phyloP scores from a whole-genome alignment of 208 protist species.

The Kentomonas sorsogonicus region DNA sequence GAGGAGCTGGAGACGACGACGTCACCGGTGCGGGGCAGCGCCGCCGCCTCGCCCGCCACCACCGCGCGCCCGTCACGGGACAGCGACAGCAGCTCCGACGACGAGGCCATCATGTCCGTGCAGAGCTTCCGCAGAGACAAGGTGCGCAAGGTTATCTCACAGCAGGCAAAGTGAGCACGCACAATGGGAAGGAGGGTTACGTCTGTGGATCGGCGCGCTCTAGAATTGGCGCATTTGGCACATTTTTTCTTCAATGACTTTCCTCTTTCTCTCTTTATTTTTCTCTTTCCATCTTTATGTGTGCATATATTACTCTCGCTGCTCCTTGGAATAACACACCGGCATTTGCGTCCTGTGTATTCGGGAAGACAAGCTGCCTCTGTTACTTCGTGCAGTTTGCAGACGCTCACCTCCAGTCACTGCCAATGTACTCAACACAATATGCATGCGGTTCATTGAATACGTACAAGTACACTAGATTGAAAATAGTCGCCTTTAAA shows the following conservation, averaged over 20 bases:
- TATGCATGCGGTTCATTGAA: too few relatives aligned
- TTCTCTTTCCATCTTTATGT: not conserved
- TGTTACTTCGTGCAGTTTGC: too few relatives aligned
- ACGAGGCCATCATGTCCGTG: slow-evolving; percentile 44
- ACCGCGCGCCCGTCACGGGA: not conserved
- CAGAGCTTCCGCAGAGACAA: slow-evolving; percentile 23
- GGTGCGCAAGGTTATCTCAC: not conserved
- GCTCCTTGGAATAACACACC: not conserved
- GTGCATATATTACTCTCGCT: slow-evolving; percentile 1
- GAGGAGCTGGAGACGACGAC: not conserved
- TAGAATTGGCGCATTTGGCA: not conserved
- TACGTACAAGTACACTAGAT: too few relatives aligned
- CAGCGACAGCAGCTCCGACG: slow-evolving; percentile 16
- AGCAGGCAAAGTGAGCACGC: not conserved
- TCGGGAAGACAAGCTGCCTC: too few relatives aligned
- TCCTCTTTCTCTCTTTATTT: not conserved
- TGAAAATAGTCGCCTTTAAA: too few relatives aligned
- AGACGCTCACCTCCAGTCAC: too few relatives aligned
- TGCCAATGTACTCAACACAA: too few relatives aligned
- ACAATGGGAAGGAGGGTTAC: not conserved
- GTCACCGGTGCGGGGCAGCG: slow-evolving; percentile 1
- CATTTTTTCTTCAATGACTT: not conserved
- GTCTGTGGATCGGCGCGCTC: not conserved
- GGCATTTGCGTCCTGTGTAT: too few relatives aligned
- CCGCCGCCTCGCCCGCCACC: slow-evolving; percentile 1